These are phyloP conservation scores for Micractinium conductrix DNA, from an alignment of 139 green algal genomes.

Conservation along the genomic window DNA sequence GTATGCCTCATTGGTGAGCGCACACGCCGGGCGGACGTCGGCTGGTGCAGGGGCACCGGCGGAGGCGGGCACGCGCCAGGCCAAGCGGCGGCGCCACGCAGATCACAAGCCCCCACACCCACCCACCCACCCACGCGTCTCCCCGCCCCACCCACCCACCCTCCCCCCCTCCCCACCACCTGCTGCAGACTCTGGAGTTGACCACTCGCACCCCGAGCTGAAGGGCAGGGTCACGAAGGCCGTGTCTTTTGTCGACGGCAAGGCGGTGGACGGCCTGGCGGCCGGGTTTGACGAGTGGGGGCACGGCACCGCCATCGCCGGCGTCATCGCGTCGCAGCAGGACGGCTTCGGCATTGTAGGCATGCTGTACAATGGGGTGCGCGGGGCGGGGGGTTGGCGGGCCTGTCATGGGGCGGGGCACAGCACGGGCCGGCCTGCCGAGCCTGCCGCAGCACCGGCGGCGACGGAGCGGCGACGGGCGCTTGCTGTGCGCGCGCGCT, in stretches of 20 bases:
- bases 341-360: background rate
- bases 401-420: too few species aligned
- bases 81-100: too few species aligned
- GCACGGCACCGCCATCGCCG: slow-evolving; percentile 6
- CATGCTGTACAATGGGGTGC: slow-evolving; percentile 11
- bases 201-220: background rate
- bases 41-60: too few species aligned
- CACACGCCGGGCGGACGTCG: too few species aligned
- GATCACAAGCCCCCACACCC: too few species aligned
- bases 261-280: background rate
- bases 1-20: slow-evolving; percentile 19
- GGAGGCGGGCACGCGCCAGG: too few species aligned
- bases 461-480: too few species aligned
- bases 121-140: background rate
- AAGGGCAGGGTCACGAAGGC: background rate
- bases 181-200: slow-evolving; percentile 12
- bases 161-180: background rate
- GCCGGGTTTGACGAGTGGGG: background rate
- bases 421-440: too few species aligned
- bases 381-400: background rate
- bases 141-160: too few species aligned
- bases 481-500: too few species aligned
- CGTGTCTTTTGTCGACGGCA: background rate
- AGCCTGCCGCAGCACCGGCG: too few species aligned
- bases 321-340: background rate